phyloP scores from a whole-genome alignment of 2,329 filamentous ascomycete species.

The Cladosporium oxysporum region DNA sequence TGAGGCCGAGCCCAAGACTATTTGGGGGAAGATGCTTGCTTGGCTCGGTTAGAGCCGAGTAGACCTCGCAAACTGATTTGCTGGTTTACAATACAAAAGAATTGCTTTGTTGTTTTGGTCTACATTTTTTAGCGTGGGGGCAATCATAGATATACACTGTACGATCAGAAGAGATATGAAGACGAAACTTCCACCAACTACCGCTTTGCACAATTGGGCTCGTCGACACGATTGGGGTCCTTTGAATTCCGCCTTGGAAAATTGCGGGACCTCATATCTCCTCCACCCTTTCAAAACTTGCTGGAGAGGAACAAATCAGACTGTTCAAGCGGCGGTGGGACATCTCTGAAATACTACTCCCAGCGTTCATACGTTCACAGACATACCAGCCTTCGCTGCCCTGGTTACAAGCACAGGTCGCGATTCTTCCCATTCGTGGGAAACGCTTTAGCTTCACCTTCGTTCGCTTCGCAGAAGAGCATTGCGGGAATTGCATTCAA shows the following conservation, averaged over 20 bases:
- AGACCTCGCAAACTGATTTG: background rate
- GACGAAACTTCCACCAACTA: background rate
- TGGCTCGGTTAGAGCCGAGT: slow-evolving; percentile 12
- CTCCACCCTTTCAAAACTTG: too few relatives aligned
- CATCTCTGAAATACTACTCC: too few relatives aligned
- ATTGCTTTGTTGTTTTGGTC: background rate
- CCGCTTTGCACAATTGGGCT: background rate
- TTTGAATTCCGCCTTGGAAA: too few relatives aligned
- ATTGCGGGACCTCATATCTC: too few relatives aligned
- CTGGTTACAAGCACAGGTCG: too few relatives aligned
- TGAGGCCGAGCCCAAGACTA: slow-evolving; percentile 34
- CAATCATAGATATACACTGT: background rate
- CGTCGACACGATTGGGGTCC: too few relatives aligned
- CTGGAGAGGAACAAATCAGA: too few relatives aligned
- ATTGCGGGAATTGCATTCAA: too few relatives aligned
- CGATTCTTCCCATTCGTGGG: background rate
- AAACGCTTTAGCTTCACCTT: background rate
- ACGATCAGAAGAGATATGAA: background rate
- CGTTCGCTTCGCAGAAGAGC: too few relatives aligned
- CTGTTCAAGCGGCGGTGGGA: too few relatives aligned
- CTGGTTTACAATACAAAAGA: background rate
- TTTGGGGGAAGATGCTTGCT: slow-evolving; percentile 36
- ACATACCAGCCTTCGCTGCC: too few relatives aligned
- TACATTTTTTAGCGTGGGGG: background rate
- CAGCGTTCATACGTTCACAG: too few relatives aligned